phyloP scores from a whole-genome alignment of 2,329 filamentous ascomycete species.

The Metarhizium sp. region DNA sequence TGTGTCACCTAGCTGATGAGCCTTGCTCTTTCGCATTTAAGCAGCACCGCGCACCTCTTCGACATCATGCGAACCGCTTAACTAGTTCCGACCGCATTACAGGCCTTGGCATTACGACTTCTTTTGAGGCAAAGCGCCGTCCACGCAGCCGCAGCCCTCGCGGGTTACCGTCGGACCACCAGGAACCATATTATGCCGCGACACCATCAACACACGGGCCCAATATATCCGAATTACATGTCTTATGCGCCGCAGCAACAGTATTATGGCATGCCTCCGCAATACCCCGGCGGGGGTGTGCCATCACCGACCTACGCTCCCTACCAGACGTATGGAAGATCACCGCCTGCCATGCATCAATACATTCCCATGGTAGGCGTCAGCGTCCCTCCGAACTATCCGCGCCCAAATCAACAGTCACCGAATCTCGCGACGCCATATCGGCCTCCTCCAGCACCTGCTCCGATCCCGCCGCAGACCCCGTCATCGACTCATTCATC shows the following conservation, averaged over 20 bases:
- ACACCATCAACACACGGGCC: constrained; percentile 31
- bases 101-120: too few species aligned
- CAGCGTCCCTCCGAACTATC: constrained; percentile 35
- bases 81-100: too few species aligned
- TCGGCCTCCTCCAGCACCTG: constrained; percentile 39
- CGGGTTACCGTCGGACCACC: too few species aligned
- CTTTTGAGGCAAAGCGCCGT: too few species aligned
- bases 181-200: neutral
- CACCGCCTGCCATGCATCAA: constrained; percentile 43
- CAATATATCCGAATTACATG: constrained; percentile 43
- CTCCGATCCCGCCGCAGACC: constrained; percentile 36
- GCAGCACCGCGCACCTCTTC: neutral
- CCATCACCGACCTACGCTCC: constrained; percentile 37
- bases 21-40: neutral
- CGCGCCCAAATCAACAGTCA: constrained; percentile 39
- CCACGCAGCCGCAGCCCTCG: too few species aligned
- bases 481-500: constrained; percentile 45
- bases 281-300: constrained; percentile 45
- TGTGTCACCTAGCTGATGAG: neutral
- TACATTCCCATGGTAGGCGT: constrained; percentile 44
- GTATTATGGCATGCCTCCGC: constrained; percentile 47
- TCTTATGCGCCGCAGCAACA: constrained; percentile 35
- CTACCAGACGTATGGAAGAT: constrained; percentile 39
- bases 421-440: constrained; percentile 48
- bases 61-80: too few species aligned